phyloP scores from a whole-genome alignment of 1,284 basidiomycete species.

The Mycena citricolor region DNA sequence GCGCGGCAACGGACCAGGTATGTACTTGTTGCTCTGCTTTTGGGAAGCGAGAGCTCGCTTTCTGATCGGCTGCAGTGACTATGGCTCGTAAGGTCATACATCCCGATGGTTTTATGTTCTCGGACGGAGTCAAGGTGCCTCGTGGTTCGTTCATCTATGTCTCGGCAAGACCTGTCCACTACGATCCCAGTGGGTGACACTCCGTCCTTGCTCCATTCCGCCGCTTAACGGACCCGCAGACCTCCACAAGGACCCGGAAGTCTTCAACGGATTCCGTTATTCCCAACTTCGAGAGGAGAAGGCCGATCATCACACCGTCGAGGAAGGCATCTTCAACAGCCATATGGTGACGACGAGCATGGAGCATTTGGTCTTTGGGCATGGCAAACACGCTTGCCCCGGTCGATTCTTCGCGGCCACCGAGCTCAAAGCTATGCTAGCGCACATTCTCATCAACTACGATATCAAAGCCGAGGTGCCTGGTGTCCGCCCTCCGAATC shows the following conservation, averaged over 20 bases:
- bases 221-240: not conserved
- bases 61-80: slow-evolving; percentile 10
- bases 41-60: not conserved
- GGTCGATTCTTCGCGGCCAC: slow-evolving; percentile 9
- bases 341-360: slow-evolving; percentile 11
- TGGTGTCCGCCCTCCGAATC: slow-evolving; percentile 3
- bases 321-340: slow-evolving; percentile 18
- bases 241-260: slow-evolving; percentile 2
- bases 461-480: slow-evolving; percentile 30
- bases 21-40: slow-evolving; percentile 4
- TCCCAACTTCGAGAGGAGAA: slow-evolving; percentile 4
- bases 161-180: slow-evolving; percentile 22
- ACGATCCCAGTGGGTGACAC: slow-evolving; percentile 18
- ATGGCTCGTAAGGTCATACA: slow-evolving; percentile 24
- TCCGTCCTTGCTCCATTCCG: not conserved
- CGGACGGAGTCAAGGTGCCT: slow-evolving; percentile 29
- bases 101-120: slow-evolving; percentile 26
- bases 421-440: slow-evolving; percentile 43
- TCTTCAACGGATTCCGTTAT: slow-evolving; percentile 14
- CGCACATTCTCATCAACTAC: slow-evolving; percentile 39
- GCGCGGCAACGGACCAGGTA: slow-evolving; percentile 28
- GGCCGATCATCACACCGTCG: slow-evolving; percentile 25
- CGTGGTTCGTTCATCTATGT: slow-evolving; percentile 25
- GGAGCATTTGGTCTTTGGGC: slow-evolving; percentile 10
- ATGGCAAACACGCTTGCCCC: slow-evolving; percentile 11